These are phyloP conservation scores for Helotiales sp. DNA, from an alignment of 2,329 filamentous ascomycete species.

Conservation along the genomic window DNA sequence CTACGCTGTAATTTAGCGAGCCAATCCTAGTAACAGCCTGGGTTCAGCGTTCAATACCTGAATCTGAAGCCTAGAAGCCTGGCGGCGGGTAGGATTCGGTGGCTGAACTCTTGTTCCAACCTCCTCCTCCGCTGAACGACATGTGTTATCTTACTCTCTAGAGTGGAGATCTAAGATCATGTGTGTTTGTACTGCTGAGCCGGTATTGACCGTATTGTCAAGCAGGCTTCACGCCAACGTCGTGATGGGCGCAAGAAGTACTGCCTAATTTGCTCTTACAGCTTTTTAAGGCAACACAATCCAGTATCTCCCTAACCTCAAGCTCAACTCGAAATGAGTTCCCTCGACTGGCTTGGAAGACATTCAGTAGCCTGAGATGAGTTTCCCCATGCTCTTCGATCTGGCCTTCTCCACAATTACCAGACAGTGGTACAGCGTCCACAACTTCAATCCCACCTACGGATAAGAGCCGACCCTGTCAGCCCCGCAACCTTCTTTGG, in stretches of 20 bases:
- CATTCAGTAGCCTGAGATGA: neutral
- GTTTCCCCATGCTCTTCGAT: neutral
- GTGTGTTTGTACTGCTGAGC: neutral
- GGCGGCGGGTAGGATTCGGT: too few species aligned
- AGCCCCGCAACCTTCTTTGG: neutral
- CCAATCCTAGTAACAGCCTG: neutral
- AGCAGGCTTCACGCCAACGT: too few species aligned
- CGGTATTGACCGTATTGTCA: neutral
- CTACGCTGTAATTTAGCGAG: neutral
- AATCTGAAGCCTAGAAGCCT: too few species aligned
- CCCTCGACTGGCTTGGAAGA: neutral
- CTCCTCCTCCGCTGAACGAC: neutral
- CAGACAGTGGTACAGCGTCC: too few species aligned
- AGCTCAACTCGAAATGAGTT: neutral
- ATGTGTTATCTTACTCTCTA: neutral
- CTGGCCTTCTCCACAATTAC: neutral
- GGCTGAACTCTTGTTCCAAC: neutral
- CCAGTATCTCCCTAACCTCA: too few species aligned
- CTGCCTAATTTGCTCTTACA: too few species aligned
- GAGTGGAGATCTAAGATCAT: too few species aligned
- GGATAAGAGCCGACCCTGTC: neutral
- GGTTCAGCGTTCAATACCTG: neutral
- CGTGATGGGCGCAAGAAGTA: too few species aligned
- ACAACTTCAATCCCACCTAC: neutral
- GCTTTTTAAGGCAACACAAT: too few species aligned